A percentile compares a stretch with the other conserved stretches of the same genome.
Conservation (phyloP, 768 basidiomycete species). For the Brasilioporus rufonigricans region DNA sequence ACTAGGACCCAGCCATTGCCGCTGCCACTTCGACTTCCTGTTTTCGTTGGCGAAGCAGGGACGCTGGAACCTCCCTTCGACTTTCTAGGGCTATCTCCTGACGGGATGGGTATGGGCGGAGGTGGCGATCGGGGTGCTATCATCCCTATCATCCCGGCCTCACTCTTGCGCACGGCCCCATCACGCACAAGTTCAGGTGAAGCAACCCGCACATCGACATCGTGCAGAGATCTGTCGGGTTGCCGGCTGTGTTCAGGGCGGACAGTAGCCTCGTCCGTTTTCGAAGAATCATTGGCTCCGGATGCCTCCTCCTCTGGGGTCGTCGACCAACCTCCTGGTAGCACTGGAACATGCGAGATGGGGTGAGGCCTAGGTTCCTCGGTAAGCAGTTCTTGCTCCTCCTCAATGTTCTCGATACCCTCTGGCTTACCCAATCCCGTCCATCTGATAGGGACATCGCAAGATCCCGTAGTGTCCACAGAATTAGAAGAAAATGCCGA, state of each 20-base stretch:
- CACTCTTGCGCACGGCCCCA: slow-evolving; percentile 53
- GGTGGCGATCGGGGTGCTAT: slow-evolving; percentile 35
- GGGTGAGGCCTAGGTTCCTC: slow-evolving; percentile 24
- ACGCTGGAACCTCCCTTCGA: slow-evolving; percentile 22
- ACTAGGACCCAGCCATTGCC: slow-evolving; percentile 67
- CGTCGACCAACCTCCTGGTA: slow-evolving; percentile 57
- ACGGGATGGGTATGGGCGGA: slow-evolving; percentile 26
- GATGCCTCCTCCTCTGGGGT: slow-evolving; percentile 51
- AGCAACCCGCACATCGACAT: slow-evolving; percentile 49
- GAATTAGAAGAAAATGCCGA: slow-evolving; percentile 56
- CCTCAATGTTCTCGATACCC: slow-evolving; percentile 38
- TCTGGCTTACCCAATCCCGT: slow-evolving; percentile 44
- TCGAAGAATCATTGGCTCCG: slow-evolving; percentile 27
- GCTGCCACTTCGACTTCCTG: slow-evolving; percentile 35
- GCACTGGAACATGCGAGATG: slow-evolving; percentile 33
- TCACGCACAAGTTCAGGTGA: slow-evolving; percentile 51
- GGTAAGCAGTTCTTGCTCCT: slow-evolving; percentile 30
- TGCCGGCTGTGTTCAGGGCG: slow-evolving; percentile 26
- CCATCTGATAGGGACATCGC: slow-evolving; percentile 62
- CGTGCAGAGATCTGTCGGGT: slow-evolving; percentile 41
- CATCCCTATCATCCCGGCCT: slow-evolving; percentile 57
- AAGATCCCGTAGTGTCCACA: slow-evolving; percentile 40
- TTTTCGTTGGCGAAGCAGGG: slow-evolving; percentile 34
- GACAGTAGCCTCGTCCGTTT: slow-evolving; percentile 26
- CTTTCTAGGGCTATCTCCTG: slow-evolving; percentile 25